These are phyloP conservation scores for Termitomyces sp. DNA, from an alignment of 768 basidiomycete genomes.

Conservation along the genomic window DNA sequence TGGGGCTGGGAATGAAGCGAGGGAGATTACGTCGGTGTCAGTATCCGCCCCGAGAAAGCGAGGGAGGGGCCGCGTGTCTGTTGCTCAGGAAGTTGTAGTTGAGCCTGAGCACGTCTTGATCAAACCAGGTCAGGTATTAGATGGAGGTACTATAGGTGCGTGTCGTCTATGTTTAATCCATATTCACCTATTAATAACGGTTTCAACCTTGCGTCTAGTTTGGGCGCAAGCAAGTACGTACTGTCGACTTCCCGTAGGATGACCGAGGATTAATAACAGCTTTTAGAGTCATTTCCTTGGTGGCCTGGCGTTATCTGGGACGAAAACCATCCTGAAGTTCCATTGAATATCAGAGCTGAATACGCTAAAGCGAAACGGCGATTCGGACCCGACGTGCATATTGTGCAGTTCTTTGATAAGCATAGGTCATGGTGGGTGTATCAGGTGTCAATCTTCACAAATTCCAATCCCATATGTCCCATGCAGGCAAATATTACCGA, in stretches of 20 bases:
- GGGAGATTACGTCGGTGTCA: background rate
- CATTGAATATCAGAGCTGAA: slow-evolving; percentile 29
- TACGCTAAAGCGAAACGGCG: slow-evolving; percentile 27
- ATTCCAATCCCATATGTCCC: background rate
- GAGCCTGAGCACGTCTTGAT: slow-evolving; percentile 28
- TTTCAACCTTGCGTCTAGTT: slow-evolving; percentile 36
- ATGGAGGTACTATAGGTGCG: slow-evolving; percentile 64
- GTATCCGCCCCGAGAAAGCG: background rate
- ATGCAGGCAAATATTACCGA: slow-evolving; percentile 57
- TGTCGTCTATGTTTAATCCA: slow-evolving; percentile 6
- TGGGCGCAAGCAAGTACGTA: slow-evolving; percentile 77
- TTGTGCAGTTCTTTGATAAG: slow-evolving; percentile 81
- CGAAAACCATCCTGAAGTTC: slow-evolving; percentile 54
- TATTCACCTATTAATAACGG: background rate
- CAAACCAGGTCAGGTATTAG: slow-evolving; percentile 30
- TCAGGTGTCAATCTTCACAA: background rate
- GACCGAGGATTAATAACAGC: background rate
- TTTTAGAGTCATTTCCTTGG: slow-evolving; percentile 71
- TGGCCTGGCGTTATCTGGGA: slow-evolving; percentile 82
- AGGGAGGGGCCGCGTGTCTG: background rate
- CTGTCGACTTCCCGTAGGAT: background rate
- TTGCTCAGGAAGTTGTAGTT: background rate
- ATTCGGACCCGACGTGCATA: slow-evolving; percentile 42
- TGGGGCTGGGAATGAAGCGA: slow-evolving; percentile 24
- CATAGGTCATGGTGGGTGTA: slow-evolving; percentile 51